phyloP scores from a whole-genome alignment of 768 basidiomycete species.

The Tephrocybe rancida region DNA sequence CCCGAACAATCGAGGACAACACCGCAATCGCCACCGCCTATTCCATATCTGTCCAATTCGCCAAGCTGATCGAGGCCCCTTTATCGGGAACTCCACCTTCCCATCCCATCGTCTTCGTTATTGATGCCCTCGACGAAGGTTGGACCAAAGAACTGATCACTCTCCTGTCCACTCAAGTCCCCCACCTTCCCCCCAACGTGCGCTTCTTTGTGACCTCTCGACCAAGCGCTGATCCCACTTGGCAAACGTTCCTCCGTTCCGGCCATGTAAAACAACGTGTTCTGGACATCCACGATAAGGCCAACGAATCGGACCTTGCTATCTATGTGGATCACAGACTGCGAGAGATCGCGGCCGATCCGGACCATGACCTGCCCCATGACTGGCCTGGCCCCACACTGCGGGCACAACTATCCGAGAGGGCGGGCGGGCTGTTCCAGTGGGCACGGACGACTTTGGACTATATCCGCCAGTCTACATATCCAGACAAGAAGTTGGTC shows the following conservation, averaged over 20 bases:
- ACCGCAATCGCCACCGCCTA: conserved; percentile 7
- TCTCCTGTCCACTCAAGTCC: conserved; percentile 18
- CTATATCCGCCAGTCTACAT: conserved; percentile 10
- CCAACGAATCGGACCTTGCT: conserved; percentile 18
- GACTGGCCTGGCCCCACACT: conserved; percentile 3
- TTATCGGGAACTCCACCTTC: background rate
- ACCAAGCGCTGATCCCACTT: conserved; percentile 10
- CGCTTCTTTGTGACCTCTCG: conserved; percentile 24
- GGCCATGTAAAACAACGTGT: conserved; percentile 2
- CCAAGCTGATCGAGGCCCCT: conserved; percentile 16
- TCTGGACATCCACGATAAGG: conserved; percentile 14
- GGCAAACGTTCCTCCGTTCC: background rate
- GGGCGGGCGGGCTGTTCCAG: conserved; percentile 23
- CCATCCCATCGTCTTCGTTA: conserved; percentile 14
- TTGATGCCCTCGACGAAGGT: conserved; percentile 27
- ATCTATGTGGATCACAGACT: conserved; percentile 15
- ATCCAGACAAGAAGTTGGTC: conserved; percentile 15
- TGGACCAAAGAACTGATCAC: conserved; percentile 14
- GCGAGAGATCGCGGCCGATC: conserved; percentile 8
- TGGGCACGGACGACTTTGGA: conserved; percentile 20
- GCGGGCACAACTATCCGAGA: background rate
- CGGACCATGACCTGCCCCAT: background rate
- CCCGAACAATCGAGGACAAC: conserved; percentile 10
- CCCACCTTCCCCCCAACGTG: conserved; percentile 16
- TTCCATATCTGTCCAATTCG: conserved; percentile 16